phyloP scores from a whole-genome alignment of 2,329 filamentous ascomycete species.

The Ceratocystis destructans region DNA sequence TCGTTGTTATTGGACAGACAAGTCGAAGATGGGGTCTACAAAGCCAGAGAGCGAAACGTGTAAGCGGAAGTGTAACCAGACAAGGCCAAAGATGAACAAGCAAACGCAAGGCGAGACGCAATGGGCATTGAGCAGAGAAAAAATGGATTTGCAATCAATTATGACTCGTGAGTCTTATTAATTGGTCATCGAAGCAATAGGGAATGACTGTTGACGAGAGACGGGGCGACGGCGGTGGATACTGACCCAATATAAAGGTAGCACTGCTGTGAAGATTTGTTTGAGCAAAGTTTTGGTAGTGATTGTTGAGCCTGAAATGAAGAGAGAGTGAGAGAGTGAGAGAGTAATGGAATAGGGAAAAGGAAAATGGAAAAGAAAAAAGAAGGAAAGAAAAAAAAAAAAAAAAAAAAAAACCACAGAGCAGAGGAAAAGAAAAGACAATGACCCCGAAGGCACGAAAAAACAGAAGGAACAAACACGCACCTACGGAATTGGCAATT shows the following conservation, averaged over 20 bases:
- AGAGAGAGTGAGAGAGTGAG: background rate
- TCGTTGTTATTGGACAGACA: constrained; percentile 10
- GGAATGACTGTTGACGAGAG: background rate
- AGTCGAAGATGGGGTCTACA: constrained; percentile 2
- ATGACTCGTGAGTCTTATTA: constrained; percentile 2
- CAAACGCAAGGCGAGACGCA: background rate
- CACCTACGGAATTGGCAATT: background rate
- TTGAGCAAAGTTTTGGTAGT: background rate
- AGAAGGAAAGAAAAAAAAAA: background rate
- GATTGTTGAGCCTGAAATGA: background rate
- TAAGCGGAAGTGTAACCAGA: constrained; percentile 8
- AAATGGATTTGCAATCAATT: background rate
- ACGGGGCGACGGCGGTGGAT: background rate
- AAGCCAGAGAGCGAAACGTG: constrained; percentile 5
- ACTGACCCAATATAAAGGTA: background rate
- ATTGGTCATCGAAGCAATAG: background rate
- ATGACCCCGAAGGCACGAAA: background rate
- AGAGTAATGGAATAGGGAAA: background rate
- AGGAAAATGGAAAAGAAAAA: background rate
- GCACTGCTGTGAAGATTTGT: background rate
- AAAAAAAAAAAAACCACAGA: background rate
- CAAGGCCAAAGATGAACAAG: background rate
- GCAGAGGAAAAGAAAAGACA: background rate
- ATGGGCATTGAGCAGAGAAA: background rate
- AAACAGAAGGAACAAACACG: background rate